Evolutionary conservation across 768 basidiomycete species (phyloP).

Genomic region (Lentinula boryana): DNA sequence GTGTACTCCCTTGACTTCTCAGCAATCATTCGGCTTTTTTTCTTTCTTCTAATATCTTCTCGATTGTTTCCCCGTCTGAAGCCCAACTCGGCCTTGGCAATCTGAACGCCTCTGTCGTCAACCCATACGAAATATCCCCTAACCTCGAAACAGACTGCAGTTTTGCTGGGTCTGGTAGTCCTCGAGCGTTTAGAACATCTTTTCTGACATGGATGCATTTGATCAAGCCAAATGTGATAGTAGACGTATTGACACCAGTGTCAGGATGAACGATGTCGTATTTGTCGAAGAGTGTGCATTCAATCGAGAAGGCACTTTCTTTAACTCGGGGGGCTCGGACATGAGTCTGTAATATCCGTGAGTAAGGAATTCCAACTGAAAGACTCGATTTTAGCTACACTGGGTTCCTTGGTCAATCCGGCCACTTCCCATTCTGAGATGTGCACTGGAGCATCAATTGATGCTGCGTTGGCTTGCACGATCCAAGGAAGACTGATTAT

Average conservation of each 20-base stretch:
- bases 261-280: conserved; percentile 36
- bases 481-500: conserved; percentile 70
- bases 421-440: conserved; percentile 58
- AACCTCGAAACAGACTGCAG: conserved; percentile 45
- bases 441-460: conserved; percentile 46
- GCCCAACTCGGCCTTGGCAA: conserved; percentile 51
- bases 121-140: conserved; percentile 44
- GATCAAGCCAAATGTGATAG: conserved; percentile 45
- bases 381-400: conserved; percentile 26
- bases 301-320: conserved; percentile 60
- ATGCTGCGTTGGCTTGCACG: conserved; percentile 47
- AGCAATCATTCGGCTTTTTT: background rate
- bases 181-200: conserved; percentile 38
- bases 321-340: conserved; percentile 50
- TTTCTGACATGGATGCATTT: conserved; percentile 55
- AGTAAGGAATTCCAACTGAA: no score
- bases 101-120: conserved; percentile 40
- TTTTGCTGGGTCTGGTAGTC: conserved; percentile 41
- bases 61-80: conserved; percentile 38
- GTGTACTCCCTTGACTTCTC: background rate
- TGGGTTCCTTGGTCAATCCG: conserved; percentile 51
- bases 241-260: conserved; percentile 27
- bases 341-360: conserved; percentile 25
- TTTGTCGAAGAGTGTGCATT: conserved; percentile 49
- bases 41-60: conserved; percentile 53